These are phyloP conservation scores for Hysterium pulicare DNA, from an alignment of 2,329 filamentous ascomycete species.

Conservation along the genomic window DNA sequence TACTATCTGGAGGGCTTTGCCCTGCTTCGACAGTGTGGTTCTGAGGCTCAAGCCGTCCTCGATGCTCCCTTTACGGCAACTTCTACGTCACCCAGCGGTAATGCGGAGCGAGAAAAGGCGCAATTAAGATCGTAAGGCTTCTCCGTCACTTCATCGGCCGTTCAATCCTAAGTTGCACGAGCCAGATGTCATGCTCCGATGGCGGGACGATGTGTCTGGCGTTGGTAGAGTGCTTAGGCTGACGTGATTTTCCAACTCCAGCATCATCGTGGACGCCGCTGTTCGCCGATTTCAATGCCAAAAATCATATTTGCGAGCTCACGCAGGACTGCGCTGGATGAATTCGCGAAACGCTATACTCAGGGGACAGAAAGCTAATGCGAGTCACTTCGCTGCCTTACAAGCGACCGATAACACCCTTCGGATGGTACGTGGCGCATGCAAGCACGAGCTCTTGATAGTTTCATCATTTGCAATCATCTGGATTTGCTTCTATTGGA, in stretches of 20 bases:
- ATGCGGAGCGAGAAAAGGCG: constrained; percentile 54
- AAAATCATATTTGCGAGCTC: constrained; percentile 57
- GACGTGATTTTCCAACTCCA: constrained; percentile 28
- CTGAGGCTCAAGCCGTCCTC: constrained; percentile 55
- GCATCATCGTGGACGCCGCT: constrained; percentile 59
- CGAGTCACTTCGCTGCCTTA: constrained; percentile 47
- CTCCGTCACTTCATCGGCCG: background rate
- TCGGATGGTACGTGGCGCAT: constrained; percentile 41
- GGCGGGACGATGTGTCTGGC: background rate
- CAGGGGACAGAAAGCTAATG: constrained; percentile 48
- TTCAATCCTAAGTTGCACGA: background rate
- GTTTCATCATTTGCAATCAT: no score
- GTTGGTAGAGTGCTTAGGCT: constrained; percentile 11
- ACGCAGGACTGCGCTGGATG: constrained; percentile 58
- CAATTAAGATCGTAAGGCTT: constrained; percentile 54
- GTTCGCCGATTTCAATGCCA: constrained; percentile 61
- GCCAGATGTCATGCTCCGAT: background rate
- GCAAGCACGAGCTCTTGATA: no score
- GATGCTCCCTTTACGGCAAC: constrained; percentile 50
- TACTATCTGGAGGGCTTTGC: constrained; percentile 58
- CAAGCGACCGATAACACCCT: constrained; percentile 49
- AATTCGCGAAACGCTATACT: constrained; percentile 52
- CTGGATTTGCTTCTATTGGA: no score
- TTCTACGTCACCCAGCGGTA: constrained; percentile 40
- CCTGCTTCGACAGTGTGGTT: constrained; percentile 54